phyloP scores from a whole-genome alignment of 2,329 filamentous ascomycete species.

The Colletotrichum cereale region DNA sequence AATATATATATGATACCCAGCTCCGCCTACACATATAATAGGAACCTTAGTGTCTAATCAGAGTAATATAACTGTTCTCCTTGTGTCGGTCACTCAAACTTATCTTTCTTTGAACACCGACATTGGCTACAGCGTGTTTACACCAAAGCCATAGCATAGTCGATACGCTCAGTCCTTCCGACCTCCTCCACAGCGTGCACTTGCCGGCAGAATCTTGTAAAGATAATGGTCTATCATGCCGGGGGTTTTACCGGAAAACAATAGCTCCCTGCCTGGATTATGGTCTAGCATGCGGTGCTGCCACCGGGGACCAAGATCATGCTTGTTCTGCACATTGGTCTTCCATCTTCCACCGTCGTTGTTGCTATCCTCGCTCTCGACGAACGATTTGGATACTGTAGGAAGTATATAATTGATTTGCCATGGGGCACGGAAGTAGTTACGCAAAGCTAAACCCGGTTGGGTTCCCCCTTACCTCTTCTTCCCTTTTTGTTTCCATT shows the following conservation, averaged over 20 bases:
- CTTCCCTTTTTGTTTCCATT: no score
- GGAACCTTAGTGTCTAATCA: conserved; percentile 29
- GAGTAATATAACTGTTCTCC: conserved; percentile 12
- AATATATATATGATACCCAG: conserved; percentile 41
- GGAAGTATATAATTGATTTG: not conserved
- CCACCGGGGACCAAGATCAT: no score
- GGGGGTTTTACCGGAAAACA: not conserved
- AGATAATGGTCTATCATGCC: not conserved
- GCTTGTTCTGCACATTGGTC: not conserved
- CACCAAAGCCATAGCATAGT: no score
- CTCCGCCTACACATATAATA: conserved; percentile 33
- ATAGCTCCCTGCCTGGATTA: not conserved
- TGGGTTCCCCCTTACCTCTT: not conserved
- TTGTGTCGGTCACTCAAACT: not conserved
- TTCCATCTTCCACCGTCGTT: not conserved
- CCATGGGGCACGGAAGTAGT: not conserved
- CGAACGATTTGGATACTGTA: not conserved
- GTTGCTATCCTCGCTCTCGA: not conserved
- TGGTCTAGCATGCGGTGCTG: not conserved
- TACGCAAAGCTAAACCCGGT: not conserved
- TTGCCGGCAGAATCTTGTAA: not conserved
- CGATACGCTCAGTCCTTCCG: not conserved
- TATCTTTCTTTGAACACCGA: not conserved
- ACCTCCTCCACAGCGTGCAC: not conserved
- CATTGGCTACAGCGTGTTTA: no score